Evolutionary conservation across 1,139 yeast species (phyloP).

Genomic region (Kodamaea anthophila): DNA sequence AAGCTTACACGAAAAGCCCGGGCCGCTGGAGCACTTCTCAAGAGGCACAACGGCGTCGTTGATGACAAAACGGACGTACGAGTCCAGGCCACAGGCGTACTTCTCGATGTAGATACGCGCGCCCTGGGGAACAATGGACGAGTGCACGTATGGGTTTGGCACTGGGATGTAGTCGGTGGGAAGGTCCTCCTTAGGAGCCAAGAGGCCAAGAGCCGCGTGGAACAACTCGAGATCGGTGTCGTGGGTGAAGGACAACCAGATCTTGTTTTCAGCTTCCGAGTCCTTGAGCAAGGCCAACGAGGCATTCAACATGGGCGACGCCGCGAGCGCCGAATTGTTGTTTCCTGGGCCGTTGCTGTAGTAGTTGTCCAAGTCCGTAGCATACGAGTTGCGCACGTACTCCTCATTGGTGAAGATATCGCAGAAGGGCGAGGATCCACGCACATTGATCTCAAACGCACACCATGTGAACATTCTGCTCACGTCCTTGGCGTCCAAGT

Average conservation of each 20-base stretch:
- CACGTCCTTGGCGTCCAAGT: slow-evolving; percentile 34
- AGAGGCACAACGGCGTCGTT: slow-evolving; percentile 27
- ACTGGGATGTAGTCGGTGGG: slow-evolving; percentile 20
- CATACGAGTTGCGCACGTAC: slow-evolving; percentile 38
- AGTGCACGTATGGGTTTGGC: slow-evolving; percentile 23
- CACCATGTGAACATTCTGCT: slow-evolving; percentile 37
- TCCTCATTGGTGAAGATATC: slow-evolving; percentile 48
- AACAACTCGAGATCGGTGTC: slow-evolving; percentile 26
- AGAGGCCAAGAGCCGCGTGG: slow-evolving; percentile 21
- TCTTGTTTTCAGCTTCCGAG: slow-evolving; percentile 14
- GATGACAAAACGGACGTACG: slow-evolving; percentile 22
- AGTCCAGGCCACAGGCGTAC: slow-evolving; percentile 16
- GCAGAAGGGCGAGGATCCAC: slow-evolving; percentile 46
- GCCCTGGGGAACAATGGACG: slow-evolving; percentile 23
- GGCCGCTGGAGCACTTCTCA: slow-evolving; percentile 22
- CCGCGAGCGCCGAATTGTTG: slow-evolving; percentile 35
- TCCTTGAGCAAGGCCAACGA: slow-evolving; percentile 38
- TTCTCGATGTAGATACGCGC: slow-evolving; percentile 25
- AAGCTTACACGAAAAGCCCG: slow-evolving; percentile 29
- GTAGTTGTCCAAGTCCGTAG: slow-evolving; percentile 38
- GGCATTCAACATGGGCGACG: slow-evolving; percentile 46
- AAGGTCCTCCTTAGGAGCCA: slow-evolving; percentile 16
- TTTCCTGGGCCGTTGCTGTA: slow-evolving; percentile 49
- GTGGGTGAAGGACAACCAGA: slow-evolving; percentile 25
- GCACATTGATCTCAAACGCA: slow-evolving; percentile 48